phyloP scores from a whole-genome alignment of 2,329 filamentous ascomycete genomes.

The Neopestalotiopsis rosae region DNA sequence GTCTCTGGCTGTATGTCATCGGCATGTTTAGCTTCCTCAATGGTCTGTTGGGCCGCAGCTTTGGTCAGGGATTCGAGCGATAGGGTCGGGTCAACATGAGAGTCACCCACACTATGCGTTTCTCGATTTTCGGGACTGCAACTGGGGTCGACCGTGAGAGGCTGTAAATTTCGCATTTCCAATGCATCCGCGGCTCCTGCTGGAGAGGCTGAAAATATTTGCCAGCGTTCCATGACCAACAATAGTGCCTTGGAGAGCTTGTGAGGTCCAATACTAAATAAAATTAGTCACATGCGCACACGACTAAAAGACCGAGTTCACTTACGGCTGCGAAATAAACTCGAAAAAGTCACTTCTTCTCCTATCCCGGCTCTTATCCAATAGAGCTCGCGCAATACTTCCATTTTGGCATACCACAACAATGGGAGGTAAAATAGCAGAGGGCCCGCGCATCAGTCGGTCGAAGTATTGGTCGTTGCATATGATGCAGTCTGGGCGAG shows the following conservation, averaged over 20 bases:
- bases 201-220: background rate
- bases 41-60: background rate
- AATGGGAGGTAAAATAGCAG: conserved; percentile 27
- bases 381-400: conserved; percentile 32
- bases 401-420: conserved; percentile 41
- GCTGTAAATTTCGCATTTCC: conserved; percentile 13
- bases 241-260: conserved; percentile 40
- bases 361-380: background rate
- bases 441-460: conserved; percentile 20
- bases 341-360: conserved; percentile 34
- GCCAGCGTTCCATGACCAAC: conserved; percentile 7
- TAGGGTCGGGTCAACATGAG: background rate
- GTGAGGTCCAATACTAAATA: conserved; percentile 39
- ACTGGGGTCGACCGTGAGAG: background rate
- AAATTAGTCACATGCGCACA: background rate
- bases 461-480: conserved; percentile 27
- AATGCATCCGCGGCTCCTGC: conserved; percentile 9
- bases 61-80: background rate
- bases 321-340: conserved; percentile 45
- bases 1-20: background rate
- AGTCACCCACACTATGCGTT: no score
- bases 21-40: no score
- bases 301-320: background rate
- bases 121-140: background rate
- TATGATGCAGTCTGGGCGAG: conserved; percentile 30